phyloP scores from a whole-genome alignment of 805 yeast genomes.

The Ogataea philodendri region DNA sequence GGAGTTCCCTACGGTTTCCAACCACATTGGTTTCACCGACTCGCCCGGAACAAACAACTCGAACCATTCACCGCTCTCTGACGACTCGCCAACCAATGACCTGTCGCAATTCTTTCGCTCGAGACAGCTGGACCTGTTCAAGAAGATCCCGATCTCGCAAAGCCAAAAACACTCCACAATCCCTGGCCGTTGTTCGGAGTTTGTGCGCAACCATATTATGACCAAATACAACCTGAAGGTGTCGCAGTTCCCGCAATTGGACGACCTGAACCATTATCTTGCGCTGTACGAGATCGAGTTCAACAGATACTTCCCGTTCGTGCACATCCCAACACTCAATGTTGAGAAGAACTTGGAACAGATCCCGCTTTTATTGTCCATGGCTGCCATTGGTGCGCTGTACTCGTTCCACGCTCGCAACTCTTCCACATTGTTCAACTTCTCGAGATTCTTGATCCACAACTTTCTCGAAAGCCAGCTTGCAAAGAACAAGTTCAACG shows the following conservation, averaged over 20 bases:
- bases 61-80: constrained; percentile 34
- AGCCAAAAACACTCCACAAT: constrained; percentile 29
- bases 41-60: constrained; percentile 34
- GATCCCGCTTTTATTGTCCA: constrained; percentile 68
- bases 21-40: constrained; percentile 59
- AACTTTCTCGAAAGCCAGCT: constrained; percentile 56
- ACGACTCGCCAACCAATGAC: constrained; percentile 39
- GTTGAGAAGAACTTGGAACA: constrained; percentile 48
- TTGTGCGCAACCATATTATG: constrained; percentile 54
- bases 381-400: constrained; percentile 87
- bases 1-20: constrained; percentile 49
- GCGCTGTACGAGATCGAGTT: constrained; percentile 74
- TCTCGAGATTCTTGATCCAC: constrained; percentile 65
- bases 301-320: constrained; percentile 78
- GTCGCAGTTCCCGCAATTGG: constrained; percentile 68
- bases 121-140: constrained; percentile 64
- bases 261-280: constrained; percentile 74
- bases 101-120: constrained; percentile 61
- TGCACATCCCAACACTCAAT: constrained; percentile 65
- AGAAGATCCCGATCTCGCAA: constrained; percentile 38
- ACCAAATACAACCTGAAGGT: constrained; percentile 50
- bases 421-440: constrained; percentile 66
- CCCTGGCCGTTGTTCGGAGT: constrained; percentile 45
- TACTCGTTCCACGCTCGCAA: constrained; percentile 78
- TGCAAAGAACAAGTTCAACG: constrained; percentile 46